A percentile compares a stretch with the other conserved stretches of the same genome.
Evolutionary conservation across 2,329 filamentous ascomycete species (phyloP).

Genomic region (Cercospora janseana): DNA sequence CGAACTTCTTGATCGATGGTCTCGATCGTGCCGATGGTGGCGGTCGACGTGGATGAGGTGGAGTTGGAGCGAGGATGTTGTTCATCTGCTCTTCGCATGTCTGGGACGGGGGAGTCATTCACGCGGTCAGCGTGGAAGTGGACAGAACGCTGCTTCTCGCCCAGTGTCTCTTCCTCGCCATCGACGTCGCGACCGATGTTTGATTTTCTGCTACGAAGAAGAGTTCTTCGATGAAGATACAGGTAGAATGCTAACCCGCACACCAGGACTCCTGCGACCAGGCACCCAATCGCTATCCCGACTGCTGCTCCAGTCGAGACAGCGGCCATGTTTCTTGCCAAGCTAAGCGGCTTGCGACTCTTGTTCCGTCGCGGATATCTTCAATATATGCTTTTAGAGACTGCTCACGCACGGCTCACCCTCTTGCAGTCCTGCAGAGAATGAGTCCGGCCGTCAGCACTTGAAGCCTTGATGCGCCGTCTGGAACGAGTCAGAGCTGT

Average conservation of each 20-base stretch:
- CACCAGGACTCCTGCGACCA: constrained; percentile 10
- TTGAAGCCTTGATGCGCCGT: constrained; percentile 16
- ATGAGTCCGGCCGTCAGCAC: constrained; percentile 12
- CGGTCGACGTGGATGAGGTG: constrained; percentile 10
- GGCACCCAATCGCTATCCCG: constrained; percentile 15
- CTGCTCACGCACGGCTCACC: constrained; percentile 14
- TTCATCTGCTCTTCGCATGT: neutral
- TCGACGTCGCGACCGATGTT: neutral
- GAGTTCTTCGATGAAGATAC: constrained; percentile 5
- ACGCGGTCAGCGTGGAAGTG: neutral
- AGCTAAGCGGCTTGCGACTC: neutral
- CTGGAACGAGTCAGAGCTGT: constrained; percentile 13
- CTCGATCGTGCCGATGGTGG: constrained; percentile 12
- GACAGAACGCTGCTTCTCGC: constrained; percentile 2
- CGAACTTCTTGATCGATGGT: constrained; percentile 12
- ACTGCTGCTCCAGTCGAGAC: constrained; percentile 13
- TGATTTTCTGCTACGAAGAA: constrained; percentile 3
- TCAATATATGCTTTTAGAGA: neutral
- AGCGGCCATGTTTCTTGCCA: neutral
- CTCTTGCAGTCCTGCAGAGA: constrained; percentile 11
- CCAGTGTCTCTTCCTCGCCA: constrained; percentile 5
- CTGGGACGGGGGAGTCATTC: neutral
- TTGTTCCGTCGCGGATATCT: neutral
- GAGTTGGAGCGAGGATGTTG: neutral
- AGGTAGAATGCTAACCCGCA: constrained; percentile 9